Conservation (phyloP, 2,329 filamentous ascomycete genomes). For the Neospermospora avenae region DNA sequence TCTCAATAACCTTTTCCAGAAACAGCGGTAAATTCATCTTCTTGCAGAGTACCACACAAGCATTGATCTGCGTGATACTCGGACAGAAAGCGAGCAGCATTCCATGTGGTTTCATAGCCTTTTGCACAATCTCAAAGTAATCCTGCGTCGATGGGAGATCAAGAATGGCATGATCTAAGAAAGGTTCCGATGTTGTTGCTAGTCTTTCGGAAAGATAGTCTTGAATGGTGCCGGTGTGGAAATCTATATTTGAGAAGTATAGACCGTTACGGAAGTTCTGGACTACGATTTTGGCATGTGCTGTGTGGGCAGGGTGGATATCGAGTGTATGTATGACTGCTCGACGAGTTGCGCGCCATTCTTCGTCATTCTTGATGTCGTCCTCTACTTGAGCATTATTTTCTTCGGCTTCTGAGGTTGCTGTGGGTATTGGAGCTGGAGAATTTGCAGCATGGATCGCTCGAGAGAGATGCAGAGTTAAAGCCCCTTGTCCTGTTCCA, state of each 20-base stretch:
- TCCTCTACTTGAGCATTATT: neutral
- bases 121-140: constrained; percentile 46
- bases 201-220: constrained; percentile 58
- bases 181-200: constrained; percentile 46
- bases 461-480: constrained; percentile 72
- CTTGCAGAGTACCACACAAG: constrained; percentile 55
- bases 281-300: constrained; percentile 62
- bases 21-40: constrained; percentile 50
- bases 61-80: constrained; percentile 72
- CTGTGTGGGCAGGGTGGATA: constrained; percentile 57
- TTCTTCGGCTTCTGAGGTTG: neutral
- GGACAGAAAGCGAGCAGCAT: constrained; percentile 70
- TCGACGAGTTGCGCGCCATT: constrained; percentile 44
- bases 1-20: constrained; percentile 58
- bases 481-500: constrained; percentile 77
- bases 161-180: constrained; percentile 68
- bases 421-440: constrained; percentile 42
- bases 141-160: constrained; percentile 65
- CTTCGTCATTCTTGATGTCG: constrained; percentile 18
- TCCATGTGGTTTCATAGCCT: constrained; percentile 62
- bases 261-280: constrained; percentile 65
- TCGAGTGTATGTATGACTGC: constrained; percentile 77
- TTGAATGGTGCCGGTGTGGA: constrained; percentile 65
- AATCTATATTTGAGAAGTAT: constrained; percentile 69
- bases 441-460: constrained; percentile 73